Evolutionary conservation across 805 yeast species (phyloP).

Genomic region (Komagataella pseudopastoris): DNA sequence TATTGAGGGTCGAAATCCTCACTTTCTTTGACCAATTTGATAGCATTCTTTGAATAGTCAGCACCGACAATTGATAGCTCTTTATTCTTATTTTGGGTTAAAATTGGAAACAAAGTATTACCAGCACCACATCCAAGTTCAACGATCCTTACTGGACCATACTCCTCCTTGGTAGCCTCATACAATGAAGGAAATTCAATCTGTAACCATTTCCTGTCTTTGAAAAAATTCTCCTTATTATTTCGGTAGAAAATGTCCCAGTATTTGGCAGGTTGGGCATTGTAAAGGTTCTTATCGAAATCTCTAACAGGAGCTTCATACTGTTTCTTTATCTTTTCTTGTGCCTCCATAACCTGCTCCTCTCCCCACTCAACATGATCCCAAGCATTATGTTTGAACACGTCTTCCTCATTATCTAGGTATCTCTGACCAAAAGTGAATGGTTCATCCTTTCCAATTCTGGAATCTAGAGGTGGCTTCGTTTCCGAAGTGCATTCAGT

Average conservation of each 20-base stretch:
- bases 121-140: conserved; percentile 99
- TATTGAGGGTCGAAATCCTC: conserved; percentile 42
- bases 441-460: conserved; percentile 79
- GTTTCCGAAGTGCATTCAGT: conserved; percentile 2
- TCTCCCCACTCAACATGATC: conserved; percentile 98
- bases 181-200: conserved; percentile 85
- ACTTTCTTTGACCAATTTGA: conserved; percentile 63
- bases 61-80: conserved; percentile 66
- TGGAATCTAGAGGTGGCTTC: conserved; percentile 36
- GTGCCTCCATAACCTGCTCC: conserved; percentile 68
- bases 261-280: conserved; percentile 78
- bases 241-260: conserved; percentile 93
- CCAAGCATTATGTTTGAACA: conserved; percentile 91
- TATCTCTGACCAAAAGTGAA: conserved; percentile 85
- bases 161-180: conserved; percentile 59
- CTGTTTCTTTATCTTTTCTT: conserved; percentile 62
- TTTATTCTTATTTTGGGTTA: conserved; percentile 74
- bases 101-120: conserved; percentile 85
- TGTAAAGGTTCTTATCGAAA: conserved; percentile 66
- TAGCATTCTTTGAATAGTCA: conserved; percentile 84
- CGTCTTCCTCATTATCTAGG: conserved; percentile 60
- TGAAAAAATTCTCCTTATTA: conserved; percentile 87
- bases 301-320: conserved; percentile 76
- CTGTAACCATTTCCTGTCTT: conserved; percentile 92
- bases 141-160: conserved; percentile 60